These are phyloP conservation scores for Rhodotorula paludigena DNA, from an alignment of 768 basidiomycete genomes.

Conservation along the genomic window DNA sequence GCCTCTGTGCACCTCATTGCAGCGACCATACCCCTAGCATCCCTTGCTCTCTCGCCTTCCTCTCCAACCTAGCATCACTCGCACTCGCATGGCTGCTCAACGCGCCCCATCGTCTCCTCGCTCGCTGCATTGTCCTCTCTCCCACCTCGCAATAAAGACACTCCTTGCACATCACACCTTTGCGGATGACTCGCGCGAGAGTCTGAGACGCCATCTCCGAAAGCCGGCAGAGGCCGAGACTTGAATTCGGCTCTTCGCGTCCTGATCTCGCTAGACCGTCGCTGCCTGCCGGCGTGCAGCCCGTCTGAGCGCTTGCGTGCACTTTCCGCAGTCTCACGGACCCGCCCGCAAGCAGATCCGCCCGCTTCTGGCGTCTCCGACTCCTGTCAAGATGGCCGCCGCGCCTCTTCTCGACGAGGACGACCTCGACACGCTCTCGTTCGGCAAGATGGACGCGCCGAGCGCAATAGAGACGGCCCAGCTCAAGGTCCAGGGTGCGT, in stretches of 20 bases:
- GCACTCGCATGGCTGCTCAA: not conserved
- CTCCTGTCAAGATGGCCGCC: not conserved
- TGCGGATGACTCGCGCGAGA: too few species aligned
- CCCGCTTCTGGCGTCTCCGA: not conserved
- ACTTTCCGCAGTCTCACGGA: too few species aligned
- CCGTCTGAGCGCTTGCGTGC: too few species aligned
- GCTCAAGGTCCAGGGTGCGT: conserved; percentile 36
- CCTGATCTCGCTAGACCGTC: too few species aligned
- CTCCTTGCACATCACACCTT: too few species aligned
- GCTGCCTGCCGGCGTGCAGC: too few species aligned
- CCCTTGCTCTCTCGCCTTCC: not conserved
- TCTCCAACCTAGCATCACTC: not conserved
- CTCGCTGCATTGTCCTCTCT: not conserved
- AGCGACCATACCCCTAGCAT: not conserved
- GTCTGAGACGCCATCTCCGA: too few species aligned
- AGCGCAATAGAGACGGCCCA: not conserved
- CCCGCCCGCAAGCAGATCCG: not conserved
- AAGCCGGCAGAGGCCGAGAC: too few species aligned
- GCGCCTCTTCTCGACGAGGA: not conserved
- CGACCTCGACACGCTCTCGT: conserved; percentile 5
- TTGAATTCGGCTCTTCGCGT: too few species aligned
- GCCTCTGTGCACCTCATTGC: too few species aligned
- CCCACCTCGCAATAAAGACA: not conserved
- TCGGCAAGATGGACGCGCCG: not conserved
- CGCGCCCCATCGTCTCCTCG: not conserved